A percentile compares a stretch with the other conserved stretches of the same genome.
Conservation (phyloP, 2,329 filamentous ascomycete species). For the Periconia sp. region DNA sequence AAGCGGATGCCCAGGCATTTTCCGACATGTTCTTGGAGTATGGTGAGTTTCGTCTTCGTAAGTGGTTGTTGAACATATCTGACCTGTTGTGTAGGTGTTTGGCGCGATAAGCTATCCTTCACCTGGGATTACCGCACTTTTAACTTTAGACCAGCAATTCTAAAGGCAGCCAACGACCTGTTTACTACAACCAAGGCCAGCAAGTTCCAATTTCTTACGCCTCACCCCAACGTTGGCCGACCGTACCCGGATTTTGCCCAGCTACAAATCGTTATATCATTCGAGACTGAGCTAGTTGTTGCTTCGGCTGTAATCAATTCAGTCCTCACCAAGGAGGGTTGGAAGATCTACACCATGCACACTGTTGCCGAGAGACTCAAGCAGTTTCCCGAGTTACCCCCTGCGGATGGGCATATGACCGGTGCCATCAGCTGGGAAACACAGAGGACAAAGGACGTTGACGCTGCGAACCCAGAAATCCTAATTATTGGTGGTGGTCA, state of each 20-base stretch:
- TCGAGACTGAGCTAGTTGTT: slow-evolving; percentile 11
- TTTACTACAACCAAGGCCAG: slow-evolving; percentile 1
- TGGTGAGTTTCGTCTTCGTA: slow-evolving; percentile 1
- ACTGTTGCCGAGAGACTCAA: slow-evolving; percentile 11
- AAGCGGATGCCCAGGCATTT: slow-evolving; percentile 9
- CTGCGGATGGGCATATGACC: slow-evolving; percentile 12
- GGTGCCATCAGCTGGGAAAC: slow-evolving; percentile 11
- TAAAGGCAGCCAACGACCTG: slow-evolving; percentile 3
- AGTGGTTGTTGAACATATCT: no score
- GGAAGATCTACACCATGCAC: slow-evolving; percentile 14
- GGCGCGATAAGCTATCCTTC: no score
- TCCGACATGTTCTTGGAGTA: slow-evolving; percentile 10
- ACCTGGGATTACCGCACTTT: no score
- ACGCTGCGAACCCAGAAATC: slow-evolving; percentile 12
- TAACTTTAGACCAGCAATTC: no score
- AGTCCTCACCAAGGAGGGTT: slow-evolving; percentile 12
- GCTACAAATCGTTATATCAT: slow-evolving; percentile 12
- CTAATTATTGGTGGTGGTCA: slow-evolving; percentile 30
- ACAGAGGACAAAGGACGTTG: slow-evolving; percentile 9
- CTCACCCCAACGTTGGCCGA: slow-evolving; percentile 7
- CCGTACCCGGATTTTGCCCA: slow-evolving; percentile 9
- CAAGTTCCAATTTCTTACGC: neutral
- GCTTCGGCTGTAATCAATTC: slow-evolving; percentile 12
- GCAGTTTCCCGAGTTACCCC: slow-evolving; percentile 7
- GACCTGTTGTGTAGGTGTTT: no score